phyloP scores from a whole-genome alignment of 2,329 filamentous ascomycete species.

The Scopulariopsis brevicaulis region DNA sequence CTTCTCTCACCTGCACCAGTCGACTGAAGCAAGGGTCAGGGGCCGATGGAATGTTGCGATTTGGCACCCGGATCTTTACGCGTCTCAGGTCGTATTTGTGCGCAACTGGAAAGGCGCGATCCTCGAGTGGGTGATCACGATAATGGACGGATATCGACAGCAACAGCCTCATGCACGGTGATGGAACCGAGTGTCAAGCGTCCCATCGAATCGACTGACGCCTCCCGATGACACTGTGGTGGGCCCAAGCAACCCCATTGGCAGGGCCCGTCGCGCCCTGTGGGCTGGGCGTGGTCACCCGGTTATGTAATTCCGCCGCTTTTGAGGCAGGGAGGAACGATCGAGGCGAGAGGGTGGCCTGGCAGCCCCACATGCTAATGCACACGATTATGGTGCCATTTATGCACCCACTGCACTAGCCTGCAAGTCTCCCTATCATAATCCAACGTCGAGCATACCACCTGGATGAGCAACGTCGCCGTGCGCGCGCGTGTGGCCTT shows the following conservation, averaged over 20 bases:
- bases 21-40: slow-evolving; percentile 8
- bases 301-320: not conserved
- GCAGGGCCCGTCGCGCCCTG: too few relatives aligned
- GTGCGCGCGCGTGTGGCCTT: not conserved
- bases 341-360: not conserved
- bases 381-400: not conserved
- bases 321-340: not conserved
- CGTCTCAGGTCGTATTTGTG: not conserved
- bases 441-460: not conserved
- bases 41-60: not conserved
- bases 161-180: not conserved
- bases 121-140: too few relatives aligned
- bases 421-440: not conserved
- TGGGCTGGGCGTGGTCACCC: not conserved
- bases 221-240: too few relatives aligned
- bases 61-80: slow-evolving; percentile 1
- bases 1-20: not conserved
- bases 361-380: not conserved
- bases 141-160: not conserved
- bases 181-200: too few relatives aligned
- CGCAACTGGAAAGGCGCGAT: too few relatives aligned
- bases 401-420: not conserved
- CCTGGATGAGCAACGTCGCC: not conserved
- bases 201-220: too few relatives aligned
- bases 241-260: too few relatives aligned